A percentile compares a stretch with the other conserved stretches of the same genome.
Evolutionary conservation across 176 grass and related monocot species (phyloP).

Genomic region (Calamus simplicifolius): DNA sequence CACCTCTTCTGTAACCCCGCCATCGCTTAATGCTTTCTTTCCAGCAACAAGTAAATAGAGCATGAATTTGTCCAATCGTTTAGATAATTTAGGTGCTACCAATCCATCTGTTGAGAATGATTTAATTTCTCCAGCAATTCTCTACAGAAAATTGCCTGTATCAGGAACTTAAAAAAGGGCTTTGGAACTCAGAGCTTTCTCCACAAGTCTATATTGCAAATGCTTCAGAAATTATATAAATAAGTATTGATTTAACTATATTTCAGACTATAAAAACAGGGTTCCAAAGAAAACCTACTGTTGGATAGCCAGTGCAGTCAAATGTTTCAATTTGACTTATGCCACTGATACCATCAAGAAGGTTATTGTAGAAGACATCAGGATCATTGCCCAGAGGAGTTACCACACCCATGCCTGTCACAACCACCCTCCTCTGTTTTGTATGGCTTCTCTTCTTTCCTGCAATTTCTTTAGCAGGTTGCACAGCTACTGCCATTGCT

Average conservation of each 20-base stretch:
- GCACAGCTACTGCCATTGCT: conserved; percentile 73
- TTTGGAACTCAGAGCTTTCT: no score
- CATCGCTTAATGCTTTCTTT: conserved; percentile 85
- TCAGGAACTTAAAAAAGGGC: no score
- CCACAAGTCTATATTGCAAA: no score
- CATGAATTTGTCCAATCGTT: conserved; percentile 99
- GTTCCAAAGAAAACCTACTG: conserved; percentile 37
- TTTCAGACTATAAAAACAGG: no score
- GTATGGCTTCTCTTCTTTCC: conserved; percentile 59
- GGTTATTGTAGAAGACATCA: conserved; percentile 88
- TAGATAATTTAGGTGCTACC: conserved; percentile 83
- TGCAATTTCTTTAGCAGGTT: conserved; percentile 51
- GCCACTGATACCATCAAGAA: conserved; percentile 76
- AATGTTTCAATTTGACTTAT: conserved; percentile 92
- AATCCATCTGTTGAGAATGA: conserved; percentile 83
- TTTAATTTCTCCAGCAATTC: conserved; percentile 99
- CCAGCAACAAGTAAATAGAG: conserved; percentile 91
- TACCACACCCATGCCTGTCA: conserved; percentile 95
- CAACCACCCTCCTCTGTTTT: conserved; percentile 85
- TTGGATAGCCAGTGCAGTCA: conserved; percentile 84
- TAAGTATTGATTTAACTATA: no score
- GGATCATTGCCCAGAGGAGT: conserved; percentile 94
- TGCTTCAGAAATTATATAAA: no score
- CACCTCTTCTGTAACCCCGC: conserved; percentile 78
- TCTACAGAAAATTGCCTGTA: conserved; percentile 33